Conservation (phyloP, 208 protist genomes). For the Endotrypanum monterogeii region DNA sequence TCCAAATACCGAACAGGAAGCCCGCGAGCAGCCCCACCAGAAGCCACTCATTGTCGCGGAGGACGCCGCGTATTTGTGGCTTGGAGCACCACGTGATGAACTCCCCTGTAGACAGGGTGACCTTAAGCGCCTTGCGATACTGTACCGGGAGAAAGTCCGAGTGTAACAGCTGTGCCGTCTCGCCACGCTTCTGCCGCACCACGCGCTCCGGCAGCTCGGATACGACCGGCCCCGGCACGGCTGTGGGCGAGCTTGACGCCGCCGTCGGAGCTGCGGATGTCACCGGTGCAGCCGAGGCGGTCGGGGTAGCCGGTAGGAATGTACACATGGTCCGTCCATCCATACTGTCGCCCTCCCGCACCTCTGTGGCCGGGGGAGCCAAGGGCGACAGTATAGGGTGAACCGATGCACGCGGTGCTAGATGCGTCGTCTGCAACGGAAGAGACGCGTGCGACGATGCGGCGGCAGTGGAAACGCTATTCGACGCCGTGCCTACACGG, state of each 20-base stretch:
- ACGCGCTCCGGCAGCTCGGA: constrained; percentile 17
- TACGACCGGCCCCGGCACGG: background rate
- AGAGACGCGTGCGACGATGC: background rate
- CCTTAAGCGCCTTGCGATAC: constrained; percentile 35
- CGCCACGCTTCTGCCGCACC: constrained; percentile 36
- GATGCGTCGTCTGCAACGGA: background rate
- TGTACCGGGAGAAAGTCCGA: constrained; percentile 36
- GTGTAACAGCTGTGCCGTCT: constrained; percentile 54
- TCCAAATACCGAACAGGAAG: constrained; percentile 49
- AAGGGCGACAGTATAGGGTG: background rate
- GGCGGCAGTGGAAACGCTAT: background rate
- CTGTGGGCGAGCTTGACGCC: background rate
- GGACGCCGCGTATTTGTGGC: constrained; percentile 35
- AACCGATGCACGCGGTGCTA: too few species aligned
- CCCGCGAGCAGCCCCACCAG: constrained; percentile 37
- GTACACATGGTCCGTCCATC: background rate
- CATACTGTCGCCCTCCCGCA: too few species aligned
- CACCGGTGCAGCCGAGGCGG: background rate
- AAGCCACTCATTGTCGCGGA: constrained; percentile 58
- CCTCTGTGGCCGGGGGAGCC: background rate
- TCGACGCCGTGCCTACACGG: background rate
- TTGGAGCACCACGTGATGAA: constrained; percentile 54
- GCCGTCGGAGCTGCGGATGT: background rate
- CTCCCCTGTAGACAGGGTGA: constrained; percentile 45
- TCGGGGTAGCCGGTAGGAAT: background rate